Percentiles rank a stretch among this genome's conserved stretches.
These are phyloP conservation scores for Hanseniaspora valbyensis DNA, from an alignment of 805 yeast genomes.

Conservation along the genomic window DNA sequence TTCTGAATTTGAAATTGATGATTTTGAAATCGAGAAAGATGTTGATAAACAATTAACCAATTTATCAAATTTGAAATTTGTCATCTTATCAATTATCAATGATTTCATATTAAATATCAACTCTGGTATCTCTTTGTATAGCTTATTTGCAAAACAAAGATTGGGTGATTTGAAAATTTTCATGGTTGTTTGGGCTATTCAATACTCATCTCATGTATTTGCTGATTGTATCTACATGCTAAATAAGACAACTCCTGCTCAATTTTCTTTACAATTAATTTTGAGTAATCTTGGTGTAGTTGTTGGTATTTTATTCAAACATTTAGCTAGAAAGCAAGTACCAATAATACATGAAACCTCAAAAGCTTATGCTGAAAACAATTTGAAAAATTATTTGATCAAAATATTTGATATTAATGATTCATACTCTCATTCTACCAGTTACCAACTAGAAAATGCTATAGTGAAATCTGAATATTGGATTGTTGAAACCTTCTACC, in stretches of 20 bases:
- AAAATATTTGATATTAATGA: neutral
- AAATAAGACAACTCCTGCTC: slow-evolving; percentile 8
- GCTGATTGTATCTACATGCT: slow-evolving; percentile 13
- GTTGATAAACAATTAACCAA: neutral
- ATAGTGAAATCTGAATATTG: neutral
- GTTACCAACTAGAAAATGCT: neutral
- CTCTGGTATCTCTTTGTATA: slow-evolving; percentile 13
- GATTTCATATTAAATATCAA: slow-evolving; percentile 13
- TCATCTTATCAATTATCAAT: slow-evolving; percentile 3
- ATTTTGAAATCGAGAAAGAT: slow-evolving; percentile 2
- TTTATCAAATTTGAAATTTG: slow-evolving; percentile 6
- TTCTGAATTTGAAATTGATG: slow-evolving; percentile 4
- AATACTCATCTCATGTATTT: slow-evolving; percentile 9
- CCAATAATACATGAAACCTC: neutral
- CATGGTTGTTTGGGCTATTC: slow-evolving; percentile 9
- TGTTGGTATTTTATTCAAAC: slow-evolving; percentile 10
- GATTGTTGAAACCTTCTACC: neutral
- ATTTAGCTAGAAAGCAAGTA: neutral
- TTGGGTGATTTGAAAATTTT: neutral
- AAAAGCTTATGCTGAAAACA: neutral
- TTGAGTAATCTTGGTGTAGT: slow-evolving; percentile 11
- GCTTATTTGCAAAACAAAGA: slow-evolving; percentile 6
- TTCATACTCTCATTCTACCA: neutral
- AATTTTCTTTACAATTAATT: slow-evolving; percentile 2
- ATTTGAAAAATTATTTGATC: neutral